A percentile compares a stretch with the other conserved stretches of the same genome.
Evolutionary conservation across 2,329 filamentous ascomycete genomes (phyloP).

Genomic region (Talaromyces marneffei): DNA sequence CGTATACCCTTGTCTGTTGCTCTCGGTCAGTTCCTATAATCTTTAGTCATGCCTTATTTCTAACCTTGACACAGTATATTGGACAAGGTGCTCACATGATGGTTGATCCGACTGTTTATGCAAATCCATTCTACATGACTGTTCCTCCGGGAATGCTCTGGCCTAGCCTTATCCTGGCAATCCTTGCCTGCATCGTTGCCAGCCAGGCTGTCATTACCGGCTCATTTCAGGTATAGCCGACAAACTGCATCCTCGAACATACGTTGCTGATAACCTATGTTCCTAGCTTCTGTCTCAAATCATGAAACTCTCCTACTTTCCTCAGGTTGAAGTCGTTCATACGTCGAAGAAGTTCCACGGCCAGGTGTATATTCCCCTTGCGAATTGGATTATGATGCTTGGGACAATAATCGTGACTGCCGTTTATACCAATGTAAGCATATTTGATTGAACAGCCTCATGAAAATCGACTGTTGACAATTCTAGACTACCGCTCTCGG

Average conservation of each 20-base stretch:
- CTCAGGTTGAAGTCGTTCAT: conserved; percentile 67
- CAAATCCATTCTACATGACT: conserved; percentile 69
- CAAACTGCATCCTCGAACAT: too few relatives aligned
- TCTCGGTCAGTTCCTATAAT: conserved; percentile 23
- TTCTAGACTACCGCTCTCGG: conserved; percentile 59
- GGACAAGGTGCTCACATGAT: conserved; percentile 71
- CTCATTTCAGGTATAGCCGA: conserved; percentile 56
- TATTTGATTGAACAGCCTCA: not conserved
- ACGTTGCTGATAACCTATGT: not conserved
- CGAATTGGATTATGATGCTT: conserved; percentile 72
- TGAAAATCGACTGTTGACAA: not conserved
- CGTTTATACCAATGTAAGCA: conserved; percentile 58
- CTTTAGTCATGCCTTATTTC: not conserved
- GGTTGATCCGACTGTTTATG: conserved; percentile 53
- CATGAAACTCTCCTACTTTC: conserved; percentile 69
- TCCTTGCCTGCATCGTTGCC: conserved; percentile 57
- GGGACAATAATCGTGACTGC: conserved; percentile 69
- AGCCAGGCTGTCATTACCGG: conserved; percentile 74
- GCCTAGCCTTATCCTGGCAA: conserved; percentile 61
- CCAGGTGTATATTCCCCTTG: conserved; percentile 69
- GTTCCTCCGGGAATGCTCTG: conserved; percentile 64
- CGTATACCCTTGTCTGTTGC: conserved; percentile 59
- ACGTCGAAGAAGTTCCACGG: conserved; percentile 65
- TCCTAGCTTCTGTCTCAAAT: conserved; percentile 57
- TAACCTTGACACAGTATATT: conserved; percentile 45